Evolutionary conservation across 208 protist genomes (phyloP), one percentile per base, ranked within the genome.

Genomic region (Acanthamoeba culbertsoni): DNA sequence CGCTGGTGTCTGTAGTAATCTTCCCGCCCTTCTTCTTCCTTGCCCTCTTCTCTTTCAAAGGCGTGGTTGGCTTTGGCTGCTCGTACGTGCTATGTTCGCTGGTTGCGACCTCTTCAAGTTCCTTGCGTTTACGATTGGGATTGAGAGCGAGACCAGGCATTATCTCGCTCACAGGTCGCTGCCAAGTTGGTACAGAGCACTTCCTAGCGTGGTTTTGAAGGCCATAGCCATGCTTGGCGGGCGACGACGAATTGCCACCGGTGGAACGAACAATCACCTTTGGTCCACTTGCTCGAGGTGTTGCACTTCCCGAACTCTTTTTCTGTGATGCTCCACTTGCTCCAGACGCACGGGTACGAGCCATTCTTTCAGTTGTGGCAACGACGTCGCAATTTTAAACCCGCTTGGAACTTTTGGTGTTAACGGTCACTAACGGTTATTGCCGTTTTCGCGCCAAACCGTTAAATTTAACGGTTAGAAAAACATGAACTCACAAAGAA

Each of bases 41-140:
- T 7, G 10, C 20, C 93, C 90, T 93, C 31, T 93, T 93, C 68
- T 77, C 37, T 2, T 35, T 65, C 59, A n/a, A n/a, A n/a, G n/a
- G n/a, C n/a, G n/a, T n/a, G n/a, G n/a, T n/a, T n/a, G n/a, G n/a
- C n/a, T n/a, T n/a, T n/a, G n/a, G n/a, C n/a, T n/a, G n/a, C n/a
- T n/a, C n/a, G n/a, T n/a, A n/a, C n/a, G n/a, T n/a, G n/a, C n/a
- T n/a, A n/a, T n/a, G 5, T 65, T 65, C 1, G 14, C 26, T 65
- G 59, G 59, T 37, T 4, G 18, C n/a, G 5, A 8, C 8, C 59
- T 65, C n/a, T 5, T 63, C 55, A n/a, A 28, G 55, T 63, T 5
- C 59, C 59, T 26, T n/a, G 28, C 59, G n/a, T 35, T 77, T 77
- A 40, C 28, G 16, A 23, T 77, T 77, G 42, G 68, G 68, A n/a